Percentiles rank a stretch among this genome's conserved stretches.
phyloP scores from a whole-genome alignment of 441 rosid genomes.

The Croton setiger region DNA sequence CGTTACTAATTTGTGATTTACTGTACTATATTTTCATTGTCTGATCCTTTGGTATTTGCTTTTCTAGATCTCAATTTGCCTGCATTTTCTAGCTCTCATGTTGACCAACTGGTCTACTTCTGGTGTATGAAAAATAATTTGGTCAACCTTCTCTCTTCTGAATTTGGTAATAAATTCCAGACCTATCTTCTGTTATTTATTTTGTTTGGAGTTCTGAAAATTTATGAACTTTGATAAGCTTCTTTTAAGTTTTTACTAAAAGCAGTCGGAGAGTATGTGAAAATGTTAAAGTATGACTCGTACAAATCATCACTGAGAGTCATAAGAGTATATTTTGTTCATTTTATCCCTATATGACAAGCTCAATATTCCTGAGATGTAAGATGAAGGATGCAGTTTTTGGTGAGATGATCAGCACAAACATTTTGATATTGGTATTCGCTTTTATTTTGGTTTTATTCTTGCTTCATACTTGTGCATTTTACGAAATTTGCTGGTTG shows the following conservation, averaged over 20 bases:
- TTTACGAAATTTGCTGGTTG: not conserved
- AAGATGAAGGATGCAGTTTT: too few species aligned
- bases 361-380: too few species aligned
- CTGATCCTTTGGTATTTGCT: not conserved
- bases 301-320: not conserved
- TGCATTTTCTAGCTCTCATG: not conserved
- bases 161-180: not conserved
- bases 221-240: not conserved
- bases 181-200: not conserved
- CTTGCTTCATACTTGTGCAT: not conserved
- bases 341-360: too few species aligned
- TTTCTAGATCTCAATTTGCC: not conserved
- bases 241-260: not conserved
- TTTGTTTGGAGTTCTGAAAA: not conserved
- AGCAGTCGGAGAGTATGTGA: not conserved
- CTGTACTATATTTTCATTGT: not conserved
- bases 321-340: too few species aligned
- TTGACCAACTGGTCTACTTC: not conserved
- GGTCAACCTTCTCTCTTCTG: slow-evolving; percentile 6
- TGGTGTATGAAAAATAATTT: slow-evolving; percentile 4
- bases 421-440: not conserved
- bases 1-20: not conserved
- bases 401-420: too few species aligned
- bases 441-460: not conserved
- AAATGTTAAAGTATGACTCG: not conserved